Conservation (phyloP, 169 alveolate genomes). For the Plasmodium inui region DNA sequence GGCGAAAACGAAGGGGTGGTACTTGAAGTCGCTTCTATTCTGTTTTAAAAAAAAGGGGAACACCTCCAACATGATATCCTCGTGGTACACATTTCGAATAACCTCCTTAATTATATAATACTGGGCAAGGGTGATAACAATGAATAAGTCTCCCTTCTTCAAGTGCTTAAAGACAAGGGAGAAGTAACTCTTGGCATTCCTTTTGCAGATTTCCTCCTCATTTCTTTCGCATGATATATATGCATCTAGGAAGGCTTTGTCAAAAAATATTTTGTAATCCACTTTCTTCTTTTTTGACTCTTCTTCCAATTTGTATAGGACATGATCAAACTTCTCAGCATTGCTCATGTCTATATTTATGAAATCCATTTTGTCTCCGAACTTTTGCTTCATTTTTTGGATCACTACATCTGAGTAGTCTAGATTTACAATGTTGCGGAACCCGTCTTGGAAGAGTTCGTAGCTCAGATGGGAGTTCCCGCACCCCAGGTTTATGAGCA, state of each 20-base stretch:
- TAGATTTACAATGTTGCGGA: conserved; percentile 68
- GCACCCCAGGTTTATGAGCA: conserved; percentile 81
- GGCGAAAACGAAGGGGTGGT: conserved; percentile 65
- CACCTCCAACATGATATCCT: conserved; percentile 78
- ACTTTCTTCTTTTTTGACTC: conserved; percentile 25
- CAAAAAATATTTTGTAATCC: conserved; percentile 80
- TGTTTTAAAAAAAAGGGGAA: conserved; percentile 76
- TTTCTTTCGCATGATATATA: conserved; percentile 79
- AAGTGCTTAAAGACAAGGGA: conserved; percentile 73
- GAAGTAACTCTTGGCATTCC: conserved; percentile 79
- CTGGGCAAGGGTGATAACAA: conserved; percentile 81
- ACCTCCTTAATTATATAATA: conserved; percentile 81
- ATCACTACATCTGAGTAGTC: conserved; percentile 81
- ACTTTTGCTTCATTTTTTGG: conserved; percentile 78
- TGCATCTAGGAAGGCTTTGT: conserved; percentile 86
- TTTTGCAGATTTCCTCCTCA: conserved; percentile 79
- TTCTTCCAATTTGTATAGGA: conserved; percentile 53
- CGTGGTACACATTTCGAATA: conserved; percentile 77
- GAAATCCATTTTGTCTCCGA: conserved; percentile 62
- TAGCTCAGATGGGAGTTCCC: conserved; percentile 81
- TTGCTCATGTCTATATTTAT: conserved; percentile 79
- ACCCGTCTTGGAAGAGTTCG: conserved; percentile 80
- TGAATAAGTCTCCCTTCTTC: conserved; percentile 78
- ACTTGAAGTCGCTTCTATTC: conserved; percentile 34
- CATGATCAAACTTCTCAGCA: conserved; percentile 4